These are phyloP conservation scores for Aspergillus amoenus DNA, from an alignment of 2,329 filamentous ascomycete species.

Conservation along the genomic window DNA sequence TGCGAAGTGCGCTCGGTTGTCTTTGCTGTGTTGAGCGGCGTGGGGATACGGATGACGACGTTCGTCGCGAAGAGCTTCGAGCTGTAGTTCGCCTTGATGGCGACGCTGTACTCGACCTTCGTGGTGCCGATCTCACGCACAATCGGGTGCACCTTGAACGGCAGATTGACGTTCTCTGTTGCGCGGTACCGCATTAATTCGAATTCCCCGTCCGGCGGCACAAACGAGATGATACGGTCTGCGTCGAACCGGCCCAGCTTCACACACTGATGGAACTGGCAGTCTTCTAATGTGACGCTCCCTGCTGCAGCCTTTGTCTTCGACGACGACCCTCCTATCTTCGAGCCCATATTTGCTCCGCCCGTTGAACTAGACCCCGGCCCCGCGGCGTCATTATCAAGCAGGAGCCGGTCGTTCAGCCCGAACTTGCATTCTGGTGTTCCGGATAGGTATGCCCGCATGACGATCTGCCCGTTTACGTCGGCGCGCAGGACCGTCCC, in stretches of 20 bases:
- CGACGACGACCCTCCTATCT: slow-evolving; percentile 61
- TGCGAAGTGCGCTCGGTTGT: slow-evolving; percentile 92
- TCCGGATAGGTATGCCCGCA: slow-evolving; percentile 95
- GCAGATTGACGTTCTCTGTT: slow-evolving; percentile 96
- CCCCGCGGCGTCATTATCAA: slow-evolving; percentile 62
- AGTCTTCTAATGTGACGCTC: slow-evolving; percentile 93
- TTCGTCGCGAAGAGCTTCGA: slow-evolving; percentile 96
- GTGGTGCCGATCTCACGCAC: slow-evolving; percentile 96
- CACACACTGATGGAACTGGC: slow-evolving; percentile 98
- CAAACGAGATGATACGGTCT: slow-evolving; percentile 94
- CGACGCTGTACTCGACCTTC: slow-evolving; percentile 98
- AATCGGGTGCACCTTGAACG: slow-evolving; percentile 98
- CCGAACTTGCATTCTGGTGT: slow-evolving; percentile 99
- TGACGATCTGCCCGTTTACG: slow-evolving; percentile 95
- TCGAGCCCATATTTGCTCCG: slow-evolving; percentile 54
- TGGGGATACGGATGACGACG: slow-evolving; percentile 89
- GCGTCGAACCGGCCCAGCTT: slow-evolving; percentile 96
- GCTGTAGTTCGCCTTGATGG: slow-evolving; percentile 95
- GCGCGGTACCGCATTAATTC: slow-evolving; percentile 98
- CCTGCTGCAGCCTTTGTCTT: slow-evolving; percentile 94
- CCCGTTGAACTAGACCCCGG: slow-evolving; percentile 46
- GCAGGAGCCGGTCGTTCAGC: slow-evolving; percentile 87
- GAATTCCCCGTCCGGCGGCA: slow-evolving; percentile 96
- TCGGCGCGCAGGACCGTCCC: slow-evolving; percentile 93
- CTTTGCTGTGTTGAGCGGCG: slow-evolving; percentile 91